A percentile compares a stretch with the other conserved stretches of the same genome.
These are phyloP conservation scores for Globisporangium lucens DNA, from an alignment of 352 stramenopile species.

Conservation along the genomic window DNA sequence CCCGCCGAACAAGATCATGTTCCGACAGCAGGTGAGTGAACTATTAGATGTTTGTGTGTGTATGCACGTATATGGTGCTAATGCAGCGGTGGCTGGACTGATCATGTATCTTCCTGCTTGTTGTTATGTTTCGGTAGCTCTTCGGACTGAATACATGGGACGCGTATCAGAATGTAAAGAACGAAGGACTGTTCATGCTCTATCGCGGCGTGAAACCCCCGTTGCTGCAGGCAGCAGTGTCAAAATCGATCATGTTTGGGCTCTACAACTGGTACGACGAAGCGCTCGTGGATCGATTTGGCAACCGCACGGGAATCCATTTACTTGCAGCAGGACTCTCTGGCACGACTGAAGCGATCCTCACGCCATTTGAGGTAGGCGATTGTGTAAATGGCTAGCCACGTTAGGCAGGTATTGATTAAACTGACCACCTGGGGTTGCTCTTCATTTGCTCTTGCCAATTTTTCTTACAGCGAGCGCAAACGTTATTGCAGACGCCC, in stretches of 20 bases:
- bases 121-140: slow-evolving; percentile 33
- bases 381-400: background rate
- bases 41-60: background rate
- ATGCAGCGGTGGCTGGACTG: background rate
- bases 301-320: slow-evolving; percentile 38
- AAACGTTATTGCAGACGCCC: slow-evolving; percentile 85
- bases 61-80: background rate
- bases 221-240: slow-evolving; percentile 80
- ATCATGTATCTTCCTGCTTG: background rate
- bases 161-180: slow-evolving; percentile 66
- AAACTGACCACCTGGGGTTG: background rate
- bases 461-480: slow-evolving; percentile 40
- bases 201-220: slow-evolving; percentile 86
- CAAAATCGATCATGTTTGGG: slow-evolving; percentile 90
- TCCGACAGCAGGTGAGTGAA: slow-evolving; percentile 86
- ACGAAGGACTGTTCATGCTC: slow-evolving; percentile 58
- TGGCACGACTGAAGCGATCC: slow-evolving; percentile 77
- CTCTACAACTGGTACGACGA: slow-evolving; percentile 87
- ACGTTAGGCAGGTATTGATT: background rate
- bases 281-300: slow-evolving; percentile 42
- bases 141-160: slow-evolving; percentile 70
- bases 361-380: slow-evolving; percentile 82
- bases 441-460: background rate
- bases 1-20: slow-evolving; percentile 89
- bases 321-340: slow-evolving; percentile 61